Evolutionary conservation across 768 basidiomycete genomes (phyloP).

Genomic region (Pulveroboletus sp.): DNA sequence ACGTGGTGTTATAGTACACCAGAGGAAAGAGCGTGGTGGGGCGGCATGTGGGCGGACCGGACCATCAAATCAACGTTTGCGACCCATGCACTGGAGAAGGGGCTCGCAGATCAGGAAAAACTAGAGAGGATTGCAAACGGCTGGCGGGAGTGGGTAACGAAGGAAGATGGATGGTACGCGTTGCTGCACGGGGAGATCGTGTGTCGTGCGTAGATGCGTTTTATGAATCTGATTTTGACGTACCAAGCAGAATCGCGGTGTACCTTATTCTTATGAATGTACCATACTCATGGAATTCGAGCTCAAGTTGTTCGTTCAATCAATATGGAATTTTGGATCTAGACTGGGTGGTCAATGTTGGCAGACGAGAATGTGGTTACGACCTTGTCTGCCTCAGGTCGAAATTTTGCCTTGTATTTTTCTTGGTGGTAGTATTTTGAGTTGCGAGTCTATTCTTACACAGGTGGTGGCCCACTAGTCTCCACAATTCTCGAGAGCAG

Average conservation of each 20-base stretch:
- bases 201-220: conserved; percentile 26
- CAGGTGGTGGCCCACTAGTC: too few relatives aligned
- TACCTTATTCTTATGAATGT: not conserved
- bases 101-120: conserved; percentile 20
- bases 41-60: conserved; percentile 38
- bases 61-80: conserved; percentile 34
- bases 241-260: too few relatives aligned
- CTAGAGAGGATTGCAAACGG: conserved; percentile 18
- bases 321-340: too few relatives aligned
- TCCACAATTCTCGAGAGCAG: too few relatives aligned
- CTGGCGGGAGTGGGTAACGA: conserved; percentile 30
- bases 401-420: too few relatives aligned
- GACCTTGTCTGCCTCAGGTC: too few relatives aligned
- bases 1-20: conserved; percentile 36
- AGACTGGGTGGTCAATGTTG: too few relatives aligned
- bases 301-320: too few relatives aligned
- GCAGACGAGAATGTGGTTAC: too few relatives aligned
- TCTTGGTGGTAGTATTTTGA: too few relatives aligned
- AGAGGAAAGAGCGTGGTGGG: conserved; percentile 39
- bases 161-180: conserved; percentile 34
- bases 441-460: too few relatives aligned
- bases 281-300: too few relatives aligned
- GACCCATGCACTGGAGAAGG: conserved; percentile 26
- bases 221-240: not conserved
- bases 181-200: conserved; percentile 35